These are phyloP conservation scores for Chlorella vulgaris DNA, from an alignment of 139 green algal genomes.

Conservation along the genomic window DNA sequence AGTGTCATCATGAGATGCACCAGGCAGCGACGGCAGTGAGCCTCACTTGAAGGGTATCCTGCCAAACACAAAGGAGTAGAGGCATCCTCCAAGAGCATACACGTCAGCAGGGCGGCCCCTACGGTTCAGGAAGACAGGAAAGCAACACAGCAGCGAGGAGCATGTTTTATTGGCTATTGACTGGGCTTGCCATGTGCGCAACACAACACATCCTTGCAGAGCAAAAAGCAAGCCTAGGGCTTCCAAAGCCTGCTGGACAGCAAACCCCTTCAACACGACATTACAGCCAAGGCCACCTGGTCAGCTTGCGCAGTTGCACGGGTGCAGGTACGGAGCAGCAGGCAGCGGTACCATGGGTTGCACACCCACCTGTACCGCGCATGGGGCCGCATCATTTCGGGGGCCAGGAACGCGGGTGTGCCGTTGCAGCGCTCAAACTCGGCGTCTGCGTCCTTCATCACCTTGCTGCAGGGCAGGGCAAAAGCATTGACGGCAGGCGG, in stretches of 20 bases:
- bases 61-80: constrained; percentile 83
- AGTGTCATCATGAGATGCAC: background rate
- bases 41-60: constrained; percentile 74
- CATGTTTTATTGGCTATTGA: background rate
- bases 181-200: too few relatives aligned
- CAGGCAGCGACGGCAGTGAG: background rate
- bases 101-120: constrained; percentile 79
- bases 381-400: constrained; percentile 65
- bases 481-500: background rate
- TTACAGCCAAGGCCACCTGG: too few relatives aligned
- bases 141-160: background rate
- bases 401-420: constrained; percentile 76
- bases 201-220: too few relatives aligned
- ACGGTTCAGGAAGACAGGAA: background rate
- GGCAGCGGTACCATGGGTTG: too few relatives aligned
- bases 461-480: constrained; percentile 15
- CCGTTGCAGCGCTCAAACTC: constrained; percentile 62
- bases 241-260: too few relatives aligned
- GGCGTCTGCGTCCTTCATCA: constrained; percentile 18
- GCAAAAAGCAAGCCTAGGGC: too few relatives aligned
- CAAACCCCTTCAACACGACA: too few relatives aligned
- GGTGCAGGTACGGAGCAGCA: too few relatives aligned
- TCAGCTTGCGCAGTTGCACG: too few relatives aligned
- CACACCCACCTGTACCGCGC: constrained; percentile 56
- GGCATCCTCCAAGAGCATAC: constrained; percentile 82